phyloP scores from a whole-genome alignment of 305 asterid genomes.

The Ilex paraguariensis region DNA sequence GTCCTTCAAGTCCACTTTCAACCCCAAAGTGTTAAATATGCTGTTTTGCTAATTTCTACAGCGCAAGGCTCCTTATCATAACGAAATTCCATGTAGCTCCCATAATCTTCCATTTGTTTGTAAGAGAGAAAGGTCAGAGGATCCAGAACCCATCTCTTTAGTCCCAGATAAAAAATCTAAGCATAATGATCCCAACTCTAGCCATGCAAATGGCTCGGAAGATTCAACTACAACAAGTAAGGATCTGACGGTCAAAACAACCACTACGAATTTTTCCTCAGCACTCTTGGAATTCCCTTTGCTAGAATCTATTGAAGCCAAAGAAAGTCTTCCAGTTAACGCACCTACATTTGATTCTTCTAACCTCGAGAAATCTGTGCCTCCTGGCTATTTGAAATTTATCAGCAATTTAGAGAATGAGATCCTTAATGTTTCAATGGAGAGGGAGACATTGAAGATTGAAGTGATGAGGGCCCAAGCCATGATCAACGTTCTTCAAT shows the following conservation, averaged over 20 bases:
- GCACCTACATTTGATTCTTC: slow-evolving; percentile 61
- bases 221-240: slow-evolving; percentile 77
- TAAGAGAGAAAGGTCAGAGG: slow-evolving; percentile 67
- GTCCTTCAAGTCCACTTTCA: no score
- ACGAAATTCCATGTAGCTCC: slow-evolving; percentile 24
- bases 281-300: slow-evolving; percentile 57
- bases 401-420: slow-evolving; percentile 78
- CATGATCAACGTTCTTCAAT: slow-evolving; percentile 76
- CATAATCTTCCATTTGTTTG: slow-evolving; percentile 42
- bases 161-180: slow-evolving; percentile 51
- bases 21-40: not conserved
- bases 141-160: slow-evolving; percentile 45
- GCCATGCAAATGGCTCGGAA: slow-evolving; percentile 83
- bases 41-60: slow-evolving; percentile 18
- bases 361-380: slow-evolving; percentile 80
- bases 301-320: slow-evolving; percentile 45
- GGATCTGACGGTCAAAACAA: slow-evolving; percentile 45
- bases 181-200: slow-evolving; percentile 54
- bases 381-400: slow-evolving; percentile 83
- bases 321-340: slow-evolving; percentile 38
- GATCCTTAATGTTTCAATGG: slow-evolving; percentile 77
- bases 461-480: slow-evolving; percentile 95
- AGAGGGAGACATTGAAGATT: slow-evolving; percentile 74
- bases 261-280: slow-evolving; percentile 49
- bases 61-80: slow-evolving; percentile 40